A percentile compares a stretch with the other conserved stretches of the same genome.
phyloP scores from a whole-genome alignment of 306 rosid genomes.

The Ochetophila trinervis region DNA sequence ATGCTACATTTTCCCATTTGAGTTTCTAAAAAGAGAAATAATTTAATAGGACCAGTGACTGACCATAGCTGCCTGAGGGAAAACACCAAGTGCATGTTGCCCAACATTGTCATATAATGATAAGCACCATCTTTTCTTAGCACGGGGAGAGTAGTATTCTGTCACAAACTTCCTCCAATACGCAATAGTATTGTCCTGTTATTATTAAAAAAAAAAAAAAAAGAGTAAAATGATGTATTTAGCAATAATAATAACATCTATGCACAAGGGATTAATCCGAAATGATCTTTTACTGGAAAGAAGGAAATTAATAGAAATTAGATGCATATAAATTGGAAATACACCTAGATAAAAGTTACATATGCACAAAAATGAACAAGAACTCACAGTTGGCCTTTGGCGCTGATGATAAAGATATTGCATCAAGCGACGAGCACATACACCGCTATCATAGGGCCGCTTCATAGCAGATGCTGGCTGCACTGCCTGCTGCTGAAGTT shows the following conservation, averaged over 20 bases:
- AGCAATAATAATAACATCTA: background rate
- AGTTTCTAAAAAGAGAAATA: slow-evolving; percentile 4
- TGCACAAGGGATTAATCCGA: background rate
- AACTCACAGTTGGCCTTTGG: slow-evolving; percentile 76
- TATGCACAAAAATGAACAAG: slow-evolving; percentile 10
- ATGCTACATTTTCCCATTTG: background rate
- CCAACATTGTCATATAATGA: slow-evolving; percentile 84
- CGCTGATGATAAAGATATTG: slow-evolving; percentile 93
- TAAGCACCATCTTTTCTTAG: slow-evolving; percentile 95
- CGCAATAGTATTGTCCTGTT: slow-evolving; percentile 86
- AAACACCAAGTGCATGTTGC: slow-evolving; percentile 87
- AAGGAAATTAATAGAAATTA: background rate
- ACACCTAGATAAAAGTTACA: background rate
- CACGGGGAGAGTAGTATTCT: slow-evolving; percentile 93
- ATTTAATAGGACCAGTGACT: slow-evolving; percentile 20
- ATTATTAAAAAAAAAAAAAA: background rate
- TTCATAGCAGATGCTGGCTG: slow-evolving; percentile 59
- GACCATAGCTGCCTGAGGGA: slow-evolving; percentile 92
- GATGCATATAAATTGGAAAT: background rate
- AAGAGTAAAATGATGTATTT: background rate
- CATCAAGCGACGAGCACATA: slow-evolving; percentile 94
- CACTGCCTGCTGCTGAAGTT: slow-evolving; percentile 74
- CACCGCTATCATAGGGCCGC: slow-evolving; percentile 77
- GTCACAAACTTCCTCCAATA: slow-evolving; percentile 98
- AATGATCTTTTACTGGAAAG: background rate